These are phyloP conservation scores for Leccinum brunneo-olivaceum DNA, from an alignment of 1,284 basidiomycete genomes.

Conservation along the genomic window DNA sequence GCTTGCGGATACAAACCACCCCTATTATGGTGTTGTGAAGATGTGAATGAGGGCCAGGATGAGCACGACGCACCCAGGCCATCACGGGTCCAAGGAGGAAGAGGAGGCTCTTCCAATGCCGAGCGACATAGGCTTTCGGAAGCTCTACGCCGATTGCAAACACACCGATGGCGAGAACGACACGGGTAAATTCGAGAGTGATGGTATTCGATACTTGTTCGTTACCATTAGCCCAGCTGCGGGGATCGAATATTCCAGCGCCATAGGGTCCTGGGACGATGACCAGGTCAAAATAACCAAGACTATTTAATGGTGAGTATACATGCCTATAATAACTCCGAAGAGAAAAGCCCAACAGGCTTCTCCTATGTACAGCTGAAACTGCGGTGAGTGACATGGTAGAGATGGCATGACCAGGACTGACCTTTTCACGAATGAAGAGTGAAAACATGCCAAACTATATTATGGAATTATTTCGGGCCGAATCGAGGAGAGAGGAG, in stretches of 20 bases:
- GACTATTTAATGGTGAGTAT: conserved; percentile 7
- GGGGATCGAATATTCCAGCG: conserved; percentile 81
- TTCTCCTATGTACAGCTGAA: conserved; percentile 87
- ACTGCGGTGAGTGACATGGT: conserved; percentile 7
- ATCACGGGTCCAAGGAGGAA: conserved; percentile 88
- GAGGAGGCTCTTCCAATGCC: conserved; percentile 85
- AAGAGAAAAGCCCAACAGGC: conserved; percentile 94
- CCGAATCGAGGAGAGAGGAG: not conserved
- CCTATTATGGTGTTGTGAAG: conserved; percentile 37
- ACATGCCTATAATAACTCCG: conserved; percentile 81
- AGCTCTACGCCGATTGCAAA: conserved; percentile 97
- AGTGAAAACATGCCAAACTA: conserved; percentile 94
- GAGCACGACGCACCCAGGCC: conserved; percentile 62
- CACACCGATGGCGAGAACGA: conserved; percentile 94
- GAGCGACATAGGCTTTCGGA: conserved; percentile 87
- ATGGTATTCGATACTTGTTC: conserved; percentile 60
- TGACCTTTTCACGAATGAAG: conserved; percentile 83
- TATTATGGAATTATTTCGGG: not conserved
- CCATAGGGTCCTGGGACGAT: conserved; percentile 70
- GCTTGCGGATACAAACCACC: conserved; percentile 86
- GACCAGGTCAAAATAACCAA: not conserved
- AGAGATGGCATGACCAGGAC: conserved; percentile 11
- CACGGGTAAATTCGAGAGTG: conserved; percentile 88
- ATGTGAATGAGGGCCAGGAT: conserved; percentile 7
- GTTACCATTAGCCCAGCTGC: conserved; percentile 65